These are phyloP conservation scores for Lagerstroemia speciosa DNA, from an alignment of 345 rosid species.

Conservation along the genomic window DNA sequence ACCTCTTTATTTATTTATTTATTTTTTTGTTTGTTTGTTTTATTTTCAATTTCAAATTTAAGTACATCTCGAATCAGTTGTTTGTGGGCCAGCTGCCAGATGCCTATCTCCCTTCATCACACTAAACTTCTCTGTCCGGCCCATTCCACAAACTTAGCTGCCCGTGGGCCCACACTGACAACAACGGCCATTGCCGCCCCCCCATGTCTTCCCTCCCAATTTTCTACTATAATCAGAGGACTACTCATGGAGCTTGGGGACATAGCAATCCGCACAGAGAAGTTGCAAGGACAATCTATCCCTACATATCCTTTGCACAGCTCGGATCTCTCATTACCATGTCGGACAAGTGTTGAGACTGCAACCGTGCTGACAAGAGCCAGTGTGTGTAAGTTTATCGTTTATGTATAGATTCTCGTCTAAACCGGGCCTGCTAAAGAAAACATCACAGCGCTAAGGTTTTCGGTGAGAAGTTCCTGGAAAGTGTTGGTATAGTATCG, in stretches of 20 bases:
- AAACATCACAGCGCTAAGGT: background rate
- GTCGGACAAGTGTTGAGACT: conserved; percentile 65
- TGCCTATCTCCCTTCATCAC: too few species aligned
- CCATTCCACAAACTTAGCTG: too few species aligned
- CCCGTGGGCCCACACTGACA: conserved; percentile 6
- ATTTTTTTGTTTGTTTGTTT: too few species aligned
- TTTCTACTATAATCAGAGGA: conserved; percentile 44
- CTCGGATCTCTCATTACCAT: conserved; percentile 25
- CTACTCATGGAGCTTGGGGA: conserved; percentile 3
- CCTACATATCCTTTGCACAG: background rate
- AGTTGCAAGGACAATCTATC: background rate
- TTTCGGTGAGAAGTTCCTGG: too few species aligned
- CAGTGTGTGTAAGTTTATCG: conserved; percentile 48
- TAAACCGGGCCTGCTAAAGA: background rate
- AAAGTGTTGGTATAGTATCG: too few species aligned
- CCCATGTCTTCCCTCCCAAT: background rate
- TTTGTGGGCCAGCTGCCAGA: too few species aligned
- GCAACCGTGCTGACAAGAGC: conserved; percentile 72
- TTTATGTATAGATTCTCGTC: background rate
- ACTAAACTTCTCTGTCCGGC: too few species aligned
- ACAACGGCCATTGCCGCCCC: background rate
- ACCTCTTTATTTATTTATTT: too few species aligned
- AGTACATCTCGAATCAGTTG: too few species aligned
- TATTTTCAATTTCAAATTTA: too few species aligned
- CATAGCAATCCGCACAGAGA: conserved; percentile 7